These are phyloP conservation scores for Melaleuca alternifolia DNA, from an alignment of 345 rosid genomes.

Conservation along the genomic window DNA sequence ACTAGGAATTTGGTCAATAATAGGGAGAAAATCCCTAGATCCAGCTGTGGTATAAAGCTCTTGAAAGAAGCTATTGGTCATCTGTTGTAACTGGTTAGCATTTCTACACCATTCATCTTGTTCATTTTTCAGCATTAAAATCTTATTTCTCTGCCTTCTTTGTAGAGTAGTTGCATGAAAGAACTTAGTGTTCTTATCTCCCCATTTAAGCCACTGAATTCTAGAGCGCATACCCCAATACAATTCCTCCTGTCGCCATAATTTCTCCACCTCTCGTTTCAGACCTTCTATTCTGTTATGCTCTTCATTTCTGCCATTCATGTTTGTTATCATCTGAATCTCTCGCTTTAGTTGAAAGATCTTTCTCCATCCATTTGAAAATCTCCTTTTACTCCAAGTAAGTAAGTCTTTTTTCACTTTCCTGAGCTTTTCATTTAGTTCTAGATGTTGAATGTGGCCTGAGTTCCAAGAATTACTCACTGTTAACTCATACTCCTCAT, in stretches of 20 bases:
- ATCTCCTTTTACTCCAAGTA: too few species aligned
- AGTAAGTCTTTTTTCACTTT: fast-evolving
- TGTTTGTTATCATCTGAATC: too few species aligned
- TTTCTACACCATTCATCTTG: not conserved
- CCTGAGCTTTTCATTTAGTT: fast-evolving
- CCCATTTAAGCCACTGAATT: not conserved
- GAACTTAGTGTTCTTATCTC: not conserved
- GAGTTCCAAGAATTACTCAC: too few species aligned
- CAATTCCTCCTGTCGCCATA: fast-evolving
- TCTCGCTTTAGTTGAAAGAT: fast-evolving
- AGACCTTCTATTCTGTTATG: too few species aligned
- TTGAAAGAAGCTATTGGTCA: not conserved
- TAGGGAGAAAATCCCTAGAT: not conserved
- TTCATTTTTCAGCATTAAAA: not conserved
- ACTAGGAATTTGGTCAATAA: not conserved
- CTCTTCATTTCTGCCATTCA: fast-evolving
- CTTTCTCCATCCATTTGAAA: fast-evolving
- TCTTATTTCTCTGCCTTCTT: not conserved
- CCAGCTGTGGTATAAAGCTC: not conserved
- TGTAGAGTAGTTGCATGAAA: not conserved
- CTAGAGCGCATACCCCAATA: not conserved
- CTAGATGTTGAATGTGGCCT: fast-evolving
- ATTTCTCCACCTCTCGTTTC: too few species aligned
- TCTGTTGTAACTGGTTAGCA: not conserved
- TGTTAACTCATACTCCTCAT: too few species aligned